Evolutionary conservation across 2,329 filamentous ascomycete genomes (phyloP), one percentile per base, ranked within the genome.

Genomic region (Cladosporium halotolerans): DNA sequence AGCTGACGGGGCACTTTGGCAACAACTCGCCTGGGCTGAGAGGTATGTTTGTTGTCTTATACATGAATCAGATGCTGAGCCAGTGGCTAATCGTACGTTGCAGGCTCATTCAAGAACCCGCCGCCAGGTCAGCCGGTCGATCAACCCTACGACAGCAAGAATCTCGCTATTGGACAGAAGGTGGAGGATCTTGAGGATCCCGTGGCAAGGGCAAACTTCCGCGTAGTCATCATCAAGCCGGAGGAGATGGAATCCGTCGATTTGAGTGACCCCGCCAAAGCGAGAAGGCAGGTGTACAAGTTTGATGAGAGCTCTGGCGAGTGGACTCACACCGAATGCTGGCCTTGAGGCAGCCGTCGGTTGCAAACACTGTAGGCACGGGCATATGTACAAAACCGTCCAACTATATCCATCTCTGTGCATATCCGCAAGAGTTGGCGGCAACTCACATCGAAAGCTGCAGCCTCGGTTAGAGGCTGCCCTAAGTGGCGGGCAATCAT

Each of bases 1-100:
- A 96, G 72, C 70, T 96, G 36, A 90, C 88, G 47, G 88, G 82
- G 45, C 88, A 93, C 68, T 97, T 96, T 79, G 92, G 89, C 16
- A 96, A 96, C 69, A 72, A 93, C 62, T 85, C 81, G 60, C 92
- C 92, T 6, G 74, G 76, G 1, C 89, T 96, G 83, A 79, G 91
- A 73, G 81, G 82, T 82, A 67, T 47, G 70, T 68, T 44, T 45
- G 18, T 67, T 47, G 70, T 68, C 41, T 43, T 19, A 6, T n/a
- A 14, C 9, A 34, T 28, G 23, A 28, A 5, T 28, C 23, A 7
- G 23, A 28, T 28, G 23, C 5, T 7, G 23, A 7, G 23, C 23
- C 7, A 7, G 23, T 28, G 4, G 23, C 23, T 28, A 28, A 28
- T 7, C 4, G 23, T 28, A 28, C 23, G 7, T 28, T 28, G 23